Percentiles rank a stretch among this genome's conserved stretches.
Conservation (phyloP, 1,139 yeast species). For the Saccharomycopsis phalli region DNA sequence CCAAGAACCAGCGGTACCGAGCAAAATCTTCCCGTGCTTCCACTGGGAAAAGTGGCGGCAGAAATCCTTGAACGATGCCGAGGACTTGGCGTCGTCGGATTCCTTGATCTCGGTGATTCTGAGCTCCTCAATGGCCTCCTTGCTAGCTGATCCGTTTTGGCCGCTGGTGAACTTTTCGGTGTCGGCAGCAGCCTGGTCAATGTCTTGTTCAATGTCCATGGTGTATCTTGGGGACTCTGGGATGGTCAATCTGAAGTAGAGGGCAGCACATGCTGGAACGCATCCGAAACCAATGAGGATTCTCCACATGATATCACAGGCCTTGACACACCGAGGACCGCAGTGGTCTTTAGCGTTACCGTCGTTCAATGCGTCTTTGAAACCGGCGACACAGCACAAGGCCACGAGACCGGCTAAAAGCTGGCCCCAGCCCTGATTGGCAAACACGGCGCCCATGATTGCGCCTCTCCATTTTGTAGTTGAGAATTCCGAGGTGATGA, state of each 20-base stretch:
- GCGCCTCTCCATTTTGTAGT: conserved; percentile 96
- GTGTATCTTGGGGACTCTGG: conserved; percentile 91
- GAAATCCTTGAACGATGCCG: conserved; percentile 47
- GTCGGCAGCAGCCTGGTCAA: conserved; percentile 58
- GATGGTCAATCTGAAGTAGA: conserved; percentile 84
- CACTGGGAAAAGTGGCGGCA: conserved; percentile 70
- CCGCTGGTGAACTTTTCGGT: conserved; percentile 40
- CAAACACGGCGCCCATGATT: conserved; percentile 87
- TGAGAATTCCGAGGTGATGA: conserved; percentile 80
- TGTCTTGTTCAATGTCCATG: conserved; percentile 58
- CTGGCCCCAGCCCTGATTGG: conserved; percentile 92
- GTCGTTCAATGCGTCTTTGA: conserved; percentile 45
- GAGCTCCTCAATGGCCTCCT: conserved; percentile 32
- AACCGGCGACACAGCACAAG: conserved; percentile 60
- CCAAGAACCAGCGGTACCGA: conserved; percentile 98
- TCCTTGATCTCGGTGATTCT: conserved; percentile 38
- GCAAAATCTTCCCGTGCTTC: conserved; percentile 74
- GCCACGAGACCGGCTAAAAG: conserved; percentile 79
- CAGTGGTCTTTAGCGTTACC: conserved; percentile 49
- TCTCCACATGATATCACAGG: conserved; percentile 94
- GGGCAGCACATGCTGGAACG: conserved; percentile 75
- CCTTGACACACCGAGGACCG: conserved; percentile 55
- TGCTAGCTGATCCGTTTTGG: conserved; percentile 34
- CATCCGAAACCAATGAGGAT: conserved; percentile 73
- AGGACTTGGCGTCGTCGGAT: conserved; percentile 33